These are phyloP conservation scores for Candida succiphila DNA, from an alignment of 805 yeast genomes.

Conservation along the genomic window DNA sequence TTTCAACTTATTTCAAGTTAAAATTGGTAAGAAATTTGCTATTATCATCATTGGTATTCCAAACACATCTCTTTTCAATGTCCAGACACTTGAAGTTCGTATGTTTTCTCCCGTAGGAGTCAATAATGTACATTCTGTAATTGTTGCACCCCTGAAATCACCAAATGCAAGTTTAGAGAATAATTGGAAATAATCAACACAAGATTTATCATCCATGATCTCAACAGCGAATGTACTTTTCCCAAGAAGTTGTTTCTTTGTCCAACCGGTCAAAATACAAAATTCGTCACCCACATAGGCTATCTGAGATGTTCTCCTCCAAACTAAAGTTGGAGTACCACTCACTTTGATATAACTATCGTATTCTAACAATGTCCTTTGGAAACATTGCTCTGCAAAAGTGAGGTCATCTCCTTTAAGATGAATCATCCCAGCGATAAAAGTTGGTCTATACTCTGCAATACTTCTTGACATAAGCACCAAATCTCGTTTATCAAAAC, in stretches of 20 bases:
- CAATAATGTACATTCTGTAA: slow-evolving; percentile 74
- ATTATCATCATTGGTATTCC: slow-evolving; percentile 96
- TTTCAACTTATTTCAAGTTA: slow-evolving; percentile 18
- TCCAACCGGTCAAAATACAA: slow-evolving; percentile 87
- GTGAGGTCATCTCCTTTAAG: slow-evolving; percentile 85
- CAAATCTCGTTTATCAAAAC: slow-evolving; percentile 61
- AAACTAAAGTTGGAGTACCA: slow-evolving; percentile 91
- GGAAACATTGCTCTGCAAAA: slow-evolving; percentile 94
- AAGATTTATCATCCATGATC: slow-evolving; percentile 78
- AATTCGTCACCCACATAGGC: slow-evolving; percentile 95
- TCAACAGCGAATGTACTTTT: slow-evolving; percentile 71
- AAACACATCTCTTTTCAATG: slow-evolving; percentile 87
- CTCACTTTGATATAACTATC: slow-evolving; percentile 73
- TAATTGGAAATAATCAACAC: slow-evolving; percentile 77
- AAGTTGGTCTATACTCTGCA: slow-evolving; percentile 87
- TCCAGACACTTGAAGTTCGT: slow-evolving; percentile 82
- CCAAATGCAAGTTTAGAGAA: slow-evolving; percentile 84
- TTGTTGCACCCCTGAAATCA: slow-evolving; percentile 81
- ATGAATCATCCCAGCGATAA: slow-evolving; percentile 85
- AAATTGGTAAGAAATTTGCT: slow-evolving; percentile 83
- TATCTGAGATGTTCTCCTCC: slow-evolving; percentile 94
- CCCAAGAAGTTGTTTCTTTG: slow-evolving; percentile 53
- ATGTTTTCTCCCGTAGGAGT: slow-evolving; percentile 47
- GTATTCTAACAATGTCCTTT: slow-evolving; percentile 81
- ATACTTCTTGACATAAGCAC: slow-evolving; percentile 78